Percentiles rank a stretch among this genome's conserved stretches.
These are phyloP conservation scores for Candida maesae DNA, from an alignment of 805 yeast genomes.

Conservation along the genomic window DNA sequence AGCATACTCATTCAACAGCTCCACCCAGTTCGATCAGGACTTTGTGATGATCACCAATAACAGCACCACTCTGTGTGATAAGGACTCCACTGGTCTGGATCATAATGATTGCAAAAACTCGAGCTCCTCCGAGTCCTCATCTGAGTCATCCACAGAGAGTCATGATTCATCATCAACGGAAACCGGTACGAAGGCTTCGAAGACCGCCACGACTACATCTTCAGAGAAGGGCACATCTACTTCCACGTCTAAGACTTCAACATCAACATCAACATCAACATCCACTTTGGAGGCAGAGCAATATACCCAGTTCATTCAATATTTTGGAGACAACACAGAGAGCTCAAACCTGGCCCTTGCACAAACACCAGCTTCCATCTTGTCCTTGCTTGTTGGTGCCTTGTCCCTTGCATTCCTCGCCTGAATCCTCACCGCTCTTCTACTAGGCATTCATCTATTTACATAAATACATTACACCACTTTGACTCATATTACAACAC, in stretches of 20 bases:
- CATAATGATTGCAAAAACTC: constrained; percentile 34
- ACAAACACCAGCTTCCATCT: not conserved
- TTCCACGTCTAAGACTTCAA: constrained; percentile 4
- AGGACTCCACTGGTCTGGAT: constrained; percentile 65
- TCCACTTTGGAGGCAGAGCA: constrained; percentile 3
- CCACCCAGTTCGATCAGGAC: constrained; percentile 44
- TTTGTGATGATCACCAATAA: constrained; percentile 60
- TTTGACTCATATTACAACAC: too few relatives aligned
- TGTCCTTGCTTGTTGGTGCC: not conserved
- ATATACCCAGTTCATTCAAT: constrained; percentile 3
- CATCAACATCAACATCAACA: constrained; percentile 6
- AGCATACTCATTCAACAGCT: constrained; percentile 51
- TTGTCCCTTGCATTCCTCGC: constrained; percentile 1
- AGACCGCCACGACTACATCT: not conserved
- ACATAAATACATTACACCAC: too few relatives aligned
- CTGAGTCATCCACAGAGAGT: constrained; percentile 16
- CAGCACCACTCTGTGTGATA: constrained; percentile 53
- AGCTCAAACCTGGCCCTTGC: not conserved
- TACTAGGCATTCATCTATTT: too few relatives aligned
- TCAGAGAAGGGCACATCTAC: constrained; percentile 3
- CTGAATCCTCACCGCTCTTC: not conserved
- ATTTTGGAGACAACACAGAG: not conserved
- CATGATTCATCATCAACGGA: constrained; percentile 8
- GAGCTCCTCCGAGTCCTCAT: constrained; percentile 16
- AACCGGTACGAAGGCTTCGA: constrained; percentile 5